Evolutionary conservation across 1,284 basidiomycete species (phyloP), one percentile per base, ranked within the genome.

Genomic region (Hortiboletus rubellus): DNA sequence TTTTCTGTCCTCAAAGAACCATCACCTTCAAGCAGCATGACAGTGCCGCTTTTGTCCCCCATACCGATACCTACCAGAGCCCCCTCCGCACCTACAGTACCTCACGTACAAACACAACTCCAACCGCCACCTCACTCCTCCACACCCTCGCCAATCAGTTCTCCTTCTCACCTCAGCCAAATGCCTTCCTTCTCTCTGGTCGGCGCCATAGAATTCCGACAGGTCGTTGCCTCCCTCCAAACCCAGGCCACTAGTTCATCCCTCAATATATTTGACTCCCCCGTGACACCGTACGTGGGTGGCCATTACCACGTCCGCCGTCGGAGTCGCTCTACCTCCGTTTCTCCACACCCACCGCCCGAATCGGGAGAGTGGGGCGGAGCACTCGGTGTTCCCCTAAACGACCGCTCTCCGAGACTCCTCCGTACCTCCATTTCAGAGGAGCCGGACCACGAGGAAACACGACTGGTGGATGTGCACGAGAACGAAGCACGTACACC

Each of bases 121-220:
- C 72, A 73, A 48, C 46, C 68, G 6, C 72, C 67, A 53, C 66
- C 77, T 5, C 73, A 70, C 60, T 73, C 75, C 11, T 72, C 61
- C 22, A 76, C 77, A 2, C 69, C 76, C 7, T 77, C 78, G 0
- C 73, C 75, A 2, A 69, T 72, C 36, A 52, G 63, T 50, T 36
- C 71, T 1, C 64, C 78, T 7, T 67, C 77, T 9, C 74, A 74
- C 36, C 60, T 76, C 22, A 68, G 72, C 9, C 81, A 84, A 57
- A 82, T 92, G 74, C 89, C 89, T 2, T 91, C 89, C 1, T 94
- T 95, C 72, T 96, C 94, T 7, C 82, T 98, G 2, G 83, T 97
- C 3, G 92, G 95, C 10, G 95, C 96, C 1, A 84, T 98, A 52
- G 96, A 98, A 72, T 98, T 98, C 73, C 81, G 93, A 31, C 89